These are phyloP conservation scores for Xylaria sp. DNA, from an alignment of 2,329 filamentous ascomycete species.

Conservation along the genomic window DNA sequence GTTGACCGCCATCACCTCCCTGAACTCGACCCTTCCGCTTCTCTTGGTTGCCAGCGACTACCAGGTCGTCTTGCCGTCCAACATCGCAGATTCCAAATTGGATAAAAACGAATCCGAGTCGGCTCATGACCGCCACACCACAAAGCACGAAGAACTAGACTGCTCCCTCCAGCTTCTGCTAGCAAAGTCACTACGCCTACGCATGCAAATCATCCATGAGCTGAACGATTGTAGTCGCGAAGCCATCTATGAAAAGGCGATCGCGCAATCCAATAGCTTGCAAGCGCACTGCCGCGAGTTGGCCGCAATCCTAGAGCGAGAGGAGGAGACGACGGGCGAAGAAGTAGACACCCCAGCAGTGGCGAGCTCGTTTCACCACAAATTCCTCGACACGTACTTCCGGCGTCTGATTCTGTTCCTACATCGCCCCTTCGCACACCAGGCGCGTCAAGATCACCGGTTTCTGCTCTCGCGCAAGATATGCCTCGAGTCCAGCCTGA, in stretches of 20 bases:
- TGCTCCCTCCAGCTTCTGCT: conserved; percentile 41
- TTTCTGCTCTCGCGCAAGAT: conserved; percentile 43
- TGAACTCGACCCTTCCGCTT: conserved; percentile 43
- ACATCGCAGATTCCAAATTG: conserved; percentile 39
- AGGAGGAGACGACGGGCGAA: neutral
- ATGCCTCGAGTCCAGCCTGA: conserved; percentile 41
- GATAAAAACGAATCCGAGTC: neutral
- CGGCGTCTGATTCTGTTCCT: conserved; percentile 42
- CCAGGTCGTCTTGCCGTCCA: conserved; percentile 35
- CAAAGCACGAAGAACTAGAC: conserved; percentile 33
- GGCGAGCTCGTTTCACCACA: conserved; percentile 37
- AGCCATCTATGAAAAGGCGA: conserved; percentile 32
- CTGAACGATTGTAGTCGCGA: conserved; percentile 36
- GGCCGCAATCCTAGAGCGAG: conserved; percentile 35
- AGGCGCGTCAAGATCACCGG: conserved; percentile 37
- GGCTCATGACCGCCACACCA: neutral
- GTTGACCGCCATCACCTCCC: conserved; percentile 38
- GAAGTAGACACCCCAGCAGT: neutral
- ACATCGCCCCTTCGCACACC: conserved; percentile 41
- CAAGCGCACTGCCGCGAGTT: conserved; percentile 41
- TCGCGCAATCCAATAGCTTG: conserved; percentile 33
- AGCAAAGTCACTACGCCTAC: conserved; percentile 38
- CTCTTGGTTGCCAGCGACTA: conserved; percentile 34
- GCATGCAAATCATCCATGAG: conserved; percentile 38
- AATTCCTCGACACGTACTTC: conserved; percentile 44